Evolutionary conservation across 345 rosid genomes (phyloP), one percentile per base, ranked within the genome.

Genomic region (Erysimum cheiranthoides): DNA sequence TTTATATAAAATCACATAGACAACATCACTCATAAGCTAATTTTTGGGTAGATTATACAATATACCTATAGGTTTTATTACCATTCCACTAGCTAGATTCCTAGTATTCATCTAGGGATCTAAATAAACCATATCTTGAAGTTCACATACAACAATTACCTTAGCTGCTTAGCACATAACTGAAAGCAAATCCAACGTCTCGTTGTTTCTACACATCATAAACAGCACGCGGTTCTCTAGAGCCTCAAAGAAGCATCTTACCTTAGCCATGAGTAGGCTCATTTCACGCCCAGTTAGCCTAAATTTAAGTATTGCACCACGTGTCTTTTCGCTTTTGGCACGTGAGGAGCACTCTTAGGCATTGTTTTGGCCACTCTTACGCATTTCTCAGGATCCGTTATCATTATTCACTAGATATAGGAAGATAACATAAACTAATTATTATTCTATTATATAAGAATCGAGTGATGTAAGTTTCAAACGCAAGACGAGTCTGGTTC

Each of bases 331-430:
- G 12, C 70, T 61, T 76, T 76, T 76, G 68, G 25, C 79, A 62
- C 57, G 59, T 70, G 75, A 62, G 59, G 51, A 64, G 70, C 80
- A 76, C 79, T 69, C 70, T 21, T 40, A 18, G 32, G 57, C 63
- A 61, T 34, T 42, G 51, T 53, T 59, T 50, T 67, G 18, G 53
- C 68, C 73, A 59, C 79, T 61, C 61, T 50, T 53, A 50, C 63
- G 79, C 74, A 75, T 46, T 68, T 75, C 74, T 75, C 35, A 58
- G 25, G 46, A 31, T 75, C 39, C 68, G 32, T 61, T 68, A 61
- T 61, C 74, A 68, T 75, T 67, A 39, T 36, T 61, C 52, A 66
- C 59, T 42, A 49, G 27, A 30, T 59, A 40, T 17, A 74, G 4
- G 5, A 51, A 76, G 73, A 69, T 75, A 75, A 76, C 32, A 70